These are phyloP conservation scores for Simmondsia chinensis DNA, from an alignment of 148 eudicot genomes.

Conservation along the genomic window DNA sequence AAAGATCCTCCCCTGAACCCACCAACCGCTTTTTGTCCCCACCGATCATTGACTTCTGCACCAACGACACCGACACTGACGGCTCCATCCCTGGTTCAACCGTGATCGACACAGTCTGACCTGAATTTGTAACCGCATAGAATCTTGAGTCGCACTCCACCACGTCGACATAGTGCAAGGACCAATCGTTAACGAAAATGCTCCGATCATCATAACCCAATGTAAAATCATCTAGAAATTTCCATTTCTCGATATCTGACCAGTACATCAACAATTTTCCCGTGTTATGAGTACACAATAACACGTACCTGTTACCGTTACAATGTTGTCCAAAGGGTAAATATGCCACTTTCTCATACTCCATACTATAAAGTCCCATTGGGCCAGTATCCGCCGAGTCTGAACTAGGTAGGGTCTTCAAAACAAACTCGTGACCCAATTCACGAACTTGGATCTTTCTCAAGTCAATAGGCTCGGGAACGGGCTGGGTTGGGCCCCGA, in stretches of 20 bases:
- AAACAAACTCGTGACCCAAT: too few relatives aligned
- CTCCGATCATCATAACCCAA: slow-evolving; percentile 30
- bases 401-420: too few relatives aligned
- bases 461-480: too few relatives aligned
- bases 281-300: slow-evolving; percentile 19
- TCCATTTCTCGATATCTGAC: slow-evolving; percentile 11
- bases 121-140: slow-evolving; percentile 24
- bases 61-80: slow-evolving; percentile 1
- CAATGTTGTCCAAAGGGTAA: too few relatives aligned
- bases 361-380: too few relatives aligned
- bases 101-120: slow-evolving; percentile 19
- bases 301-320: slow-evolving; percentile 1
- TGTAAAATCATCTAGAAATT: slow-evolving; percentile 14
- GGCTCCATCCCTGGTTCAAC: neutral
- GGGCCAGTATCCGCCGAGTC: too few relatives aligned
- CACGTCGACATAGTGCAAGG: slow-evolving; percentile 23
- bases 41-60: slow-evolving; percentile 16
- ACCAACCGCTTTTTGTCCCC: slow-evolving; percentile 22
- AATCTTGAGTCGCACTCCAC: slow-evolving; percentile 11
- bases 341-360: too few relatives aligned
- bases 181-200: slow-evolving; percentile 24
- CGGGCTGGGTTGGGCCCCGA: too few relatives aligned
- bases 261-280: slow-evolving; percentile 22
- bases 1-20: slow-evolving; percentile 10
- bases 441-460: too few relatives aligned